phyloP scores from a whole-genome alignment of 2,329 filamentous ascomycete genomes.

The Neophaeococcomyces aloes region DNA sequence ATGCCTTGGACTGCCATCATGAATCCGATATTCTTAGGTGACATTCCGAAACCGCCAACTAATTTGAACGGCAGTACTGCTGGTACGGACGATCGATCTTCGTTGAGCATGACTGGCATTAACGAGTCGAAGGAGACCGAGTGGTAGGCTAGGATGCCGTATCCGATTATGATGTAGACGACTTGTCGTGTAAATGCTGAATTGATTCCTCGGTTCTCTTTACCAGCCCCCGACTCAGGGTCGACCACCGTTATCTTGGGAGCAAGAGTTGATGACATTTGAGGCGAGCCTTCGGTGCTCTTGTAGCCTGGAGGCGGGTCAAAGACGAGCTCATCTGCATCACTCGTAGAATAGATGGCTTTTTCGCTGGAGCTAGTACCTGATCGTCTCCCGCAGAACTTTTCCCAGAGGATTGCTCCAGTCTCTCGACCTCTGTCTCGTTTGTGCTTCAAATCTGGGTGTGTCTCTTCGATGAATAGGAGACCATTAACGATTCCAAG shows the following conservation, averaged over 20 bases:
- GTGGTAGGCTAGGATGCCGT: slow-evolving; percentile 79
- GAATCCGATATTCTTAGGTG: slow-evolving; percentile 73
- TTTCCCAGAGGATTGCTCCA: slow-evolving; percentile 55
- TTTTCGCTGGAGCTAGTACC: not conserved
- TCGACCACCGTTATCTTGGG: slow-evolving; percentile 30
- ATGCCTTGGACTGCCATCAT: slow-evolving; percentile 82
- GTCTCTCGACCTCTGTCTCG: slow-evolving; percentile 67
- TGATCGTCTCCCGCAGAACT: not conserved
- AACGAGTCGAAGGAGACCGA: slow-evolving; percentile 95
- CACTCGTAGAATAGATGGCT: not conserved
- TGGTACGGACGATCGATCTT: slow-evolving; percentile 30
- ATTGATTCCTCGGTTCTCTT: slow-evolving; percentile 32
- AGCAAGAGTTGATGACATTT: slow-evolving; percentile 29
- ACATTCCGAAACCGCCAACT: slow-evolving; percentile 70
- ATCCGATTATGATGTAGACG: slow-evolving; percentile 49
- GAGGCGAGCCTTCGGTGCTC: slow-evolving; percentile 46
- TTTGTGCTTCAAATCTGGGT: slow-evolving; percentile 65
- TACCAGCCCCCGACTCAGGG: slow-evolving; percentile 33
- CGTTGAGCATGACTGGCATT: slow-evolving; percentile 82
- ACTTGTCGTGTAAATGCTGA: slow-evolving; percentile 76
- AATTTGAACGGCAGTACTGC: slow-evolving; percentile 73
- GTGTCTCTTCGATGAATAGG: slow-evolving; percentile 88
- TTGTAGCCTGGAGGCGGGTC: slow-evolving; percentile 60
- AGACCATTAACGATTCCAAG: slow-evolving; percentile 68
- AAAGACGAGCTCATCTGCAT: slow-evolving; percentile 32